Base-by-base conservation (phyloP, 345 rosid species). In the Orychophragmus violaceus region DNA sequence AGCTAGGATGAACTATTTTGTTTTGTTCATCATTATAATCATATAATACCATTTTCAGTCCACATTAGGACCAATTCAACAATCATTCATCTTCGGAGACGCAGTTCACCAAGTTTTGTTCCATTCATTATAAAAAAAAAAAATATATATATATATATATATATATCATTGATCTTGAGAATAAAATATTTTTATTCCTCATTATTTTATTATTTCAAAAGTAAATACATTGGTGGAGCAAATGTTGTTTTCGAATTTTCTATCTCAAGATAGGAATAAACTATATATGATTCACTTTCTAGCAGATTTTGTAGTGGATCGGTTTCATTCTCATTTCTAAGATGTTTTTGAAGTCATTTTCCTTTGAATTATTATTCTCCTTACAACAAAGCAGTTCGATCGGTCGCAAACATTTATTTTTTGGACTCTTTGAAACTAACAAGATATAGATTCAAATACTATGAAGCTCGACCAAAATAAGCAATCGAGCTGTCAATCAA, bases 321-420 rank as follows among this genome's bases (percentile, higher is more conserved):
- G 61, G 42, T 58, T 59, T 58, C 71, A 66, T 72, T 72, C 55
- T 72, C 55, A 58, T 65, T 65, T 64, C 23, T 21, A 56, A 41
- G 39, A 72, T 58, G 71, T 59, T 39, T 37, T 35, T 56, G 59
- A 21, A 56, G 49, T 56, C 10, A 45, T 17, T 30, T 54, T 32
- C 30, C 5, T 8, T 1, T 18, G 24, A 22, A 33, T 41, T 39
- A 17, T 59, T 44, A 62, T 44, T 25, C 50, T 44, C 24, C 27
- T 23, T 62, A 17, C 68, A 70, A 71, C 33, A 59, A 60, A n/a
- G n/a, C n/a, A n/a, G n/a, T n/a, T n/a, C n/a, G n/a, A n/a, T n/a
- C n/a, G n/a, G n/a, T n/a, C n/a, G n/a, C n/a, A n/a, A n/a, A n/a
- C n/a, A n/a, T n/a, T n/a, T n/a, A n/a, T n/a, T n/a, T n/a, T n/a